These are phyloP conservation scores for Euphorbia celastroides DNA, from an alignment of 441 rosid species.

Conservation along the genomic window DNA sequence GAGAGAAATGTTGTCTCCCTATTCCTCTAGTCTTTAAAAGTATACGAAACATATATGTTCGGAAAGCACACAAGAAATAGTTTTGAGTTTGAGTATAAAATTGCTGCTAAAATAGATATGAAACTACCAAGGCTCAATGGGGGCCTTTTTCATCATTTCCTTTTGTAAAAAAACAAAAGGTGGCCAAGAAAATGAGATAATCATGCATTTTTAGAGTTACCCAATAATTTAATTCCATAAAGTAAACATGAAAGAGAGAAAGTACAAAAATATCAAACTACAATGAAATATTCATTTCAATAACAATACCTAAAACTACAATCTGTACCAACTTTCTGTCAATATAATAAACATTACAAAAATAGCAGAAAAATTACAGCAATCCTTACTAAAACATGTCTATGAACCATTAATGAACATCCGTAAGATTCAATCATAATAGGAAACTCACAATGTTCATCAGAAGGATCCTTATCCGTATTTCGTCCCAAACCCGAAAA, in stretches of 20 bases:
- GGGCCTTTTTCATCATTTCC: too few species aligned
- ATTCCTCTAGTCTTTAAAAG: too few species aligned
- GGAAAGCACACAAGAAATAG: too few species aligned
- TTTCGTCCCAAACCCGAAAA: slow-evolving; percentile 38
- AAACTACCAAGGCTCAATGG: too few species aligned
- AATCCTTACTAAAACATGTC: slow-evolving; percentile 12
- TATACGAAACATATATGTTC: too few species aligned
- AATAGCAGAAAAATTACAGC: slow-evolving; percentile 14
- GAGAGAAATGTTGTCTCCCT: too few species aligned
- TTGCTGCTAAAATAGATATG: too few species aligned
- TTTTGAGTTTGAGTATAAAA: too few species aligned
- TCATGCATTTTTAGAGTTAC: background rate
- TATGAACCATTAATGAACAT: slow-evolving; percentile 11
- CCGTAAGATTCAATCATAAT: slow-evolving; percentile 39
- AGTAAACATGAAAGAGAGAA: background rate
- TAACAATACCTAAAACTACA: background rate
- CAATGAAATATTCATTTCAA: background rate
- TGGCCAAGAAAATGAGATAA: background rate
- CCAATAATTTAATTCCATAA: background rate
- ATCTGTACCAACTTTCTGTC: background rate
- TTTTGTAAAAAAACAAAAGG: too few species aligned
- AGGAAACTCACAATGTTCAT: slow-evolving; percentile 51
- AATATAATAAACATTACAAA: slow-evolving; percentile 4
- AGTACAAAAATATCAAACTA: background rate
- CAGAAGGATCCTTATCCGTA: slow-evolving; percentile 60